Conservation (phyloP, 352 stramenopile genomes). For the Phytophthora citrophthora region DNA sequence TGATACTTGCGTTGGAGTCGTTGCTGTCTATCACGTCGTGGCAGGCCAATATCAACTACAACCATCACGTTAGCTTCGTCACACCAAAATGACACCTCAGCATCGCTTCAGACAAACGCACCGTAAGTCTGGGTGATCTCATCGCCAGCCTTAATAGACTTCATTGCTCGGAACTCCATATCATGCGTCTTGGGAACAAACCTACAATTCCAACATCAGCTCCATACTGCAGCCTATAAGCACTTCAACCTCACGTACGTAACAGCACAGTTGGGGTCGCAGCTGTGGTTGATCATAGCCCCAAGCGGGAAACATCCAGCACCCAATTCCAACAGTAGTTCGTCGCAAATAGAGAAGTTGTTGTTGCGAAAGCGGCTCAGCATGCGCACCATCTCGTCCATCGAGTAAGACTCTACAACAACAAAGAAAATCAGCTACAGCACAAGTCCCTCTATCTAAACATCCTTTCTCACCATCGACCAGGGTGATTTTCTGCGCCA, state of each 20-base stretch:
- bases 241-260: slow-evolving; percentile 46
- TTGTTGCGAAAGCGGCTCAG: slow-evolving; percentile 80
- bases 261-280: slow-evolving; percentile 66
- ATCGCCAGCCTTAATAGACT: slow-evolving; percentile 47
- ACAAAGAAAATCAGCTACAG: slow-evolving; percentile 5
- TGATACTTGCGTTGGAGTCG: slow-evolving; percentile 64
- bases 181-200: slow-evolving; percentile 53
- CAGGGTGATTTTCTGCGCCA: slow-evolving; percentile 63
- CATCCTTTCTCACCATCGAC: slow-evolving; percentile 35
- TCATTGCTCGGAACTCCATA: slow-evolving; percentile 65
- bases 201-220: slow-evolving; percentile 10
- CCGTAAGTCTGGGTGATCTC: slow-evolving; percentile 77
- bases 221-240: neutral
- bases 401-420: slow-evolving; percentile 25
- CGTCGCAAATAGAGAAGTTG: slow-evolving; percentile 82
- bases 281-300: slow-evolving; percentile 85
- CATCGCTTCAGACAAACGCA: slow-evolving; percentile 19
- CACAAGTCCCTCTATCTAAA: neutral
- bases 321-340: slow-evolving; percentile 58
- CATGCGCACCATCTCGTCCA: slow-evolving; percentile 61
- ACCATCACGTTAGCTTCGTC: slow-evolving; percentile 1
- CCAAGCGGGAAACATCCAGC: slow-evolving; percentile 68
- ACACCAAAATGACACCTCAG: neutral
- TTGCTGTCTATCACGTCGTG: slow-evolving; percentile 49
- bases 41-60: slow-evolving; percentile 67